phyloP scores from a whole-genome alignment of 129 eudicot species.

The Flaveria sonorensis region DNA sequence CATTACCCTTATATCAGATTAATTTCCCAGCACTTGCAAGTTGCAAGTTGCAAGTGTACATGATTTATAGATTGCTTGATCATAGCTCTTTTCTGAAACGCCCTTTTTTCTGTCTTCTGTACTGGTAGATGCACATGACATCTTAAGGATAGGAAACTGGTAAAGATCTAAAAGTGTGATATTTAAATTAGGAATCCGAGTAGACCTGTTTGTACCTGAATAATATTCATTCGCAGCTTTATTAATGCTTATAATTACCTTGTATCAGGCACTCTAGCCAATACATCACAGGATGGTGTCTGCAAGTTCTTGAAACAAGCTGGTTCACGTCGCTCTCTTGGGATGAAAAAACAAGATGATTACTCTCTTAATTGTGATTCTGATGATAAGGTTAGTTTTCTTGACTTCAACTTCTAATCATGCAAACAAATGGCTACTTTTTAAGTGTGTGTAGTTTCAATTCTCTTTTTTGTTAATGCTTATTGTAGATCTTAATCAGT shows the following conservation, averaged over 20 bases:
- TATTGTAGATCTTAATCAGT: background rate
- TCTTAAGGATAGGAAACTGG: background rate
- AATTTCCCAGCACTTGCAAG: background rate
- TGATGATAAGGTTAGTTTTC: constrained; percentile 43
- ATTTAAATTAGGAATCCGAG: background rate
- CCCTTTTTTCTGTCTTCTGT: background rate
- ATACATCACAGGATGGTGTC: constrained; percentile 51
- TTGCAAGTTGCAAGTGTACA: constrained; percentile 15
- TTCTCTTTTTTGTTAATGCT: background rate
- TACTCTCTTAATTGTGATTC: constrained; percentile 42
- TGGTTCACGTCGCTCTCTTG: constrained; percentile 38
- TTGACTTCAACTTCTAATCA: background rate
- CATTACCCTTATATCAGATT: background rate
- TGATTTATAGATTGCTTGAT: background rate
- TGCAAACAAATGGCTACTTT: background rate
- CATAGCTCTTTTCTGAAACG: background rate
- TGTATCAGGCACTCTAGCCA: constrained; percentile 58
- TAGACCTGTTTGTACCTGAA: constrained; percentile 9
- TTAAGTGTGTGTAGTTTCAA: background rate
- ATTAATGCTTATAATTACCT: background rate
- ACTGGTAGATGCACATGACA: background rate
- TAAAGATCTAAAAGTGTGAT: background rate
- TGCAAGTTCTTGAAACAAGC: constrained; percentile 52
- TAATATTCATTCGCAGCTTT: background rate
- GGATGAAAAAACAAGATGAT: constrained; percentile 45